Conservation (phyloP, 2,329 filamentous ascomycete species). For the Neopestalotiopsis clavispora region DNA sequence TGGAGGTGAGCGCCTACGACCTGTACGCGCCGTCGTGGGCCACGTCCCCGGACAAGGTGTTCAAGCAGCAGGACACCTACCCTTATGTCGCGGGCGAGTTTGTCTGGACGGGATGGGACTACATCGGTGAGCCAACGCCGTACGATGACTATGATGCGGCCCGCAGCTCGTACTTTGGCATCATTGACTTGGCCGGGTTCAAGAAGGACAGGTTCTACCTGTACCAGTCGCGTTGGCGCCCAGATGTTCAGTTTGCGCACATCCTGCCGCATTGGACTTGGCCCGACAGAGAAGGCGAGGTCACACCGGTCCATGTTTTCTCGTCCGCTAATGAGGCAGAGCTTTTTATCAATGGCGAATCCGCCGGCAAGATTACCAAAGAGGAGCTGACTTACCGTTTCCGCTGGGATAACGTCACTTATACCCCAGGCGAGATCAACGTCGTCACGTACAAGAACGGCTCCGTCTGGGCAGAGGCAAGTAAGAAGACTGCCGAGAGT, state of each 20-base stretch:
- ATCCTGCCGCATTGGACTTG: constrained; percentile 63
- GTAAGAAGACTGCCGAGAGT: constrained; percentile 45
- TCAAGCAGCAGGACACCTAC: constrained; percentile 50
- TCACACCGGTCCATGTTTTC: constrained; percentile 61
- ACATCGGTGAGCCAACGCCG: constrained; percentile 55
- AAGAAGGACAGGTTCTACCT: constrained; percentile 60
- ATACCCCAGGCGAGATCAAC: constrained; percentile 50
- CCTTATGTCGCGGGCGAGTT: constrained; percentile 59
- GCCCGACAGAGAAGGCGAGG: constrained; percentile 49
- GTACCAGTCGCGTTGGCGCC: constrained; percentile 59
- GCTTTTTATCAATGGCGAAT: constrained; percentile 56
- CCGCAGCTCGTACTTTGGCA: constrained; percentile 60
- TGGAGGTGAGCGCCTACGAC: constrained; percentile 55
- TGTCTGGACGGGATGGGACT: constrained; percentile 57
- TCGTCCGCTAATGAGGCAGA: constrained; percentile 57
- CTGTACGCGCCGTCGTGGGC: constrained; percentile 53
- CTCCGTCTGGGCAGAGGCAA: constrained; percentile 48
- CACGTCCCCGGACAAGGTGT: constrained; percentile 58
- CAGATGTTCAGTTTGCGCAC: constrained; percentile 52
- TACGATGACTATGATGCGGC: constrained; percentile 42
- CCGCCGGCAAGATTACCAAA: constrained; percentile 45
- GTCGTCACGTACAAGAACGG: constrained; percentile 55
- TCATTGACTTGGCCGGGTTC: constrained; percentile 62
- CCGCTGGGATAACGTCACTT: constrained; percentile 56
- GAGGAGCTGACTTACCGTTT: constrained; percentile 49